A percentile compares a stretch with the other conserved stretches of the same genome.
Conservation (phyloP, 139 green algal genomes). For the Coccomyxa sp. region DNA sequence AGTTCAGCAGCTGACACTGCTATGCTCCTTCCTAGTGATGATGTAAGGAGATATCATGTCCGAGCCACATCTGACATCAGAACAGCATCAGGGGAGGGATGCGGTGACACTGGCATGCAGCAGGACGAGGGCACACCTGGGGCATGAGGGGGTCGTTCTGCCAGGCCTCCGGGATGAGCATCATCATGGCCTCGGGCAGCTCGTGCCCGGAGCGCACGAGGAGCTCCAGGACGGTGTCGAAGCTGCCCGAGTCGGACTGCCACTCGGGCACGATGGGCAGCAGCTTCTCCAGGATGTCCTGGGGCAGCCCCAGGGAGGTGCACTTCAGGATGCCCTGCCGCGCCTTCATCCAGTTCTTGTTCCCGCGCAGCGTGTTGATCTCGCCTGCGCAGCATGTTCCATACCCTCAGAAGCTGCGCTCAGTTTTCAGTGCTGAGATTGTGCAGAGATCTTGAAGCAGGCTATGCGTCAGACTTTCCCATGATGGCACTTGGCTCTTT, state of each 20-base stretch:
- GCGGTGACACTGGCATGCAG: too few species aligned
- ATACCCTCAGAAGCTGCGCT: not conserved
- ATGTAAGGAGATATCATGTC: too few species aligned
- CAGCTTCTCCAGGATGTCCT: conserved; percentile 69
- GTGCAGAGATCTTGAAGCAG: too few species aligned
- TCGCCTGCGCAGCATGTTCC: conserved; percentile 32
- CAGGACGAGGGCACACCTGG: conserved; percentile 30
- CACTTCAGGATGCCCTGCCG: conserved; percentile 86
- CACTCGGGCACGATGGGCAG: conserved; percentile 79
- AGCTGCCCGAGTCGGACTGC: conserved; percentile 81
- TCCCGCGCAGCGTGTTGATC: conserved; percentile 83
- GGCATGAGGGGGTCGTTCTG: conserved; percentile 81
- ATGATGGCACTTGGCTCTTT: too few species aligned
- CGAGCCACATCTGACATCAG: too few species aligned
- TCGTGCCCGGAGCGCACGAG: conserved; percentile 70
- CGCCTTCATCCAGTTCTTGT: conserved; percentile 90
- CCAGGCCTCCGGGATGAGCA: conserved; percentile 97
- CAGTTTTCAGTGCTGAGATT: not conserved
- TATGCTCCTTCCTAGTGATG: too few species aligned
- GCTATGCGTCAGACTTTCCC: too few species aligned
- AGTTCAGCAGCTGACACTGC: too few species aligned
- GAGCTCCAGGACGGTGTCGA: conserved; percentile 91
- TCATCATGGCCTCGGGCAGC: conserved; percentile 92
- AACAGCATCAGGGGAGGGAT: too few species aligned
- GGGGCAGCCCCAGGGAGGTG: conserved; percentile 58